Conservation (phyloP, 495 filamentous ascomycete species). For the Tuber microsphaerosporum region DNA sequence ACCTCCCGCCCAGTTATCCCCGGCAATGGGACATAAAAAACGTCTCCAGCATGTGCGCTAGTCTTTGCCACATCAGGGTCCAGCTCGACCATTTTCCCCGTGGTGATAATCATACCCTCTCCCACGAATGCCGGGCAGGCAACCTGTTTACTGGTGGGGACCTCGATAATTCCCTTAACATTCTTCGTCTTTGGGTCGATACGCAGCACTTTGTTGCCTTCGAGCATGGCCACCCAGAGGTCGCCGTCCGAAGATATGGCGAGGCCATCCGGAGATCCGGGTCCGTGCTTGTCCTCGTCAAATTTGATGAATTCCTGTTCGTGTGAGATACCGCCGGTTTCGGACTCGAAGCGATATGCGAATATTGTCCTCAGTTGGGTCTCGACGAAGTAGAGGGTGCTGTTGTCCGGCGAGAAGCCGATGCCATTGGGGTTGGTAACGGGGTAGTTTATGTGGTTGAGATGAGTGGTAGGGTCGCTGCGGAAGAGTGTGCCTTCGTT, state of each 20-base stretch:
- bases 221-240: conserved; percentile 40
- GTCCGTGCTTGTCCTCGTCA: conserved; percentile 26
- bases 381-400: conserved; percentile 33
- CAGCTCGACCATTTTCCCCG: conserved; percentile 30
- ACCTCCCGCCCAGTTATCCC: conserved; percentile 29
- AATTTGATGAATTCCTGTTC: conserved; percentile 34
- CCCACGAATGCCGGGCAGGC: conserved; percentile 39
- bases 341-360: conserved; percentile 33
- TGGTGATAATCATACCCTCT: conserved; percentile 32
- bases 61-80: conserved; percentile 28
- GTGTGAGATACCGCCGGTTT: conserved; percentile 28
- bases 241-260: conserved; percentile 38
- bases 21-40: conserved; percentile 33
- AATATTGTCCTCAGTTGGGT: conserved; percentile 34
- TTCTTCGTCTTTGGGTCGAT: conserved; percentile 30
- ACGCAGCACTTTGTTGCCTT: conserved; percentile 35
- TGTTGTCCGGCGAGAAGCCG: conserved; percentile 33
- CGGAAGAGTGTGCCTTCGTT: conserved; percentile 30
- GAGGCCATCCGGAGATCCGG: conserved; percentile 38
- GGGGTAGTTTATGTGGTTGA: conserved; percentile 26
- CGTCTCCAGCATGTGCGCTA: conserved; percentile 25
- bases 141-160: conserved; percentile 37
- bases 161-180: conserved; percentile 28
- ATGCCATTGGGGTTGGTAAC: conserved; percentile 37
- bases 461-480: conserved; percentile 10